Percentiles rank a stretch among this genome's conserved stretches.
Evolutionary conservation across 257 asterid species (phyloP).

Genomic region (Anisodus tanguticus): DNA sequence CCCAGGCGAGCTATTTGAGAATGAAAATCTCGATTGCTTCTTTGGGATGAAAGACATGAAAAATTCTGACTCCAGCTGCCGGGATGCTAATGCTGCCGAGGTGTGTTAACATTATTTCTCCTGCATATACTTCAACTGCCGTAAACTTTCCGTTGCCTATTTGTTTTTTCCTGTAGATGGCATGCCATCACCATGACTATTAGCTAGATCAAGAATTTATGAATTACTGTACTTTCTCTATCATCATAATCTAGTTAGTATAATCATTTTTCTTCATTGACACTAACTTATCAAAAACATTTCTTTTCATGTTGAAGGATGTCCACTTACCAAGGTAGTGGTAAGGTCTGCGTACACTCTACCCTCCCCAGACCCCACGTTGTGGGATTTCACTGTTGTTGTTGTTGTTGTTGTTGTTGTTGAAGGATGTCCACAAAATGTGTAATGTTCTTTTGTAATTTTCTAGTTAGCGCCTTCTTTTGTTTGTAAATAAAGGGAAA

Average conservation of each 20-base stretch:
- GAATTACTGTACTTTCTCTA: background rate
- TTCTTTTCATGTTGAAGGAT: background rate
- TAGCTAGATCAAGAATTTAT: slow-evolving; percentile 5
- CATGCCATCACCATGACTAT: background rate
- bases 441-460: background rate
- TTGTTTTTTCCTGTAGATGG: background rate
- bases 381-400: too few species aligned
- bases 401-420: too few species aligned
- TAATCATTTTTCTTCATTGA: background rate
- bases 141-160: background rate
- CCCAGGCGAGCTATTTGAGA: slow-evolving; percentile 54
- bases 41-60: slow-evolving; percentile 55
- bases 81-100: slow-evolving; percentile 51
- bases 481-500: background rate
- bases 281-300: background rate
- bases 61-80: slow-evolving; percentile 44
- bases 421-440: background rate
- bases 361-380: too few species aligned
- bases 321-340: background rate
- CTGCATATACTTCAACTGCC: background rate
- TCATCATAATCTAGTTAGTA: background rate
- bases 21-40: slow-evolving; percentile 47
- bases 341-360: too few species aligned
- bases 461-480: background rate
- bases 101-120: slow-evolving; percentile 31